Conservation (phyloP, 768 basidiomycete genomes). For the Dentipellis fragilis region DNA sequence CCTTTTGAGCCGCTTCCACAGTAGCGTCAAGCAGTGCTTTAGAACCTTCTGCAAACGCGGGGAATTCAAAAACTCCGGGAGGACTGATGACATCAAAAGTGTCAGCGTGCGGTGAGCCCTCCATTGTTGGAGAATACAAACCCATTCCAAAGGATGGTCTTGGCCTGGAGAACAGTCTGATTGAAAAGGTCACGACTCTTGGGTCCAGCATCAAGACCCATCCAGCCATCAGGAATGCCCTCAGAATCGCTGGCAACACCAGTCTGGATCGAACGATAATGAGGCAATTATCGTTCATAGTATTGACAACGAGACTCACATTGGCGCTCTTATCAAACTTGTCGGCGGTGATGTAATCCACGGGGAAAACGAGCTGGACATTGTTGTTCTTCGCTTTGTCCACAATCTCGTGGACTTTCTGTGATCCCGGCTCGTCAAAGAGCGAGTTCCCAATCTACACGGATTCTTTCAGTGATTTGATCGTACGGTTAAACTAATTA, state of each 20-base stretch:
- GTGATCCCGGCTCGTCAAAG: constrained; percentile 81
- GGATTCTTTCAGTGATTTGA: background rate
- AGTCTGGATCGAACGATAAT: constrained; percentile 31
- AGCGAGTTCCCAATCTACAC: constrained; percentile 87
- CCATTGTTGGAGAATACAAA: constrained; percentile 21
- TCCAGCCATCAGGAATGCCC: constrained; percentile 89
- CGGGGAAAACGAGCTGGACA: constrained; percentile 91
- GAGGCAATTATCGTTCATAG: background rate
- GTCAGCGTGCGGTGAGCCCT: background rate
- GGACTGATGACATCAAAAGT: constrained; percentile 42
- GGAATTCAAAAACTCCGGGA: constrained; percentile 96
- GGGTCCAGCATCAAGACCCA: constrained; percentile 90
- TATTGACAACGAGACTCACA: constrained; percentile 27
- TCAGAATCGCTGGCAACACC: constrained; percentile 66
- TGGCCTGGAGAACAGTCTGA: constrained; percentile 72
- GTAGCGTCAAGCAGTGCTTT: constrained; percentile 74
- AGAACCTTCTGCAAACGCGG: constrained; percentile 81
- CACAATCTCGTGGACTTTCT: constrained; percentile 74
- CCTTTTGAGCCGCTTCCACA: constrained; percentile 77
- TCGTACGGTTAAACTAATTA: constrained; percentile 4
- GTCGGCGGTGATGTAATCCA: constrained; percentile 90
- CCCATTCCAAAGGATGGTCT: constrained; percentile 98
- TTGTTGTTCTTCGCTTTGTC: constrained; percentile 89
- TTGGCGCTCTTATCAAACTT: constrained; percentile 91
- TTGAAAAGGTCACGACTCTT: constrained; percentile 76